Evolutionary conservation across 768 basidiomycete genomes (phyloP), one percentile per base, ranked within the genome.

Genomic region (Pleurotus djamor): DNA sequence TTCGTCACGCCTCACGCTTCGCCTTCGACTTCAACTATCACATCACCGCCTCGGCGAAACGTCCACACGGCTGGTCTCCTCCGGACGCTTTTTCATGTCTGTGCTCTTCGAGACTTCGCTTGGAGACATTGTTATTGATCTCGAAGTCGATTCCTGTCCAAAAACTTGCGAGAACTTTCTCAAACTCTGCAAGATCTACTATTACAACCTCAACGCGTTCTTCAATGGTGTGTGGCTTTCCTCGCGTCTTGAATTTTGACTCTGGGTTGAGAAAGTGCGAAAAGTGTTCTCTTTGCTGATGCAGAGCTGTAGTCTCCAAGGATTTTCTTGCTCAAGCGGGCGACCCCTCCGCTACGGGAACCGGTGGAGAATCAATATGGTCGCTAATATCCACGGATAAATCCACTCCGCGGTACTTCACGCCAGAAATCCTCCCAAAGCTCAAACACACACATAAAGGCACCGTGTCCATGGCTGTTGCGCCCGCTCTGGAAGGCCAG

Each of bases 401-500:
- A 33, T 61, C 72, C 9, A 69, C 79, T 5, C 76, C 86, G n/a
- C 87, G 95, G 32, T 96, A 97, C 73, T 96, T 96, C 68, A 70
- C 83, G n/a, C 95, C 95, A 0, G 91, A 94, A 69, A 80, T 95
- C 57, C 73, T 84, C 1, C 87, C 92, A 1, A 84, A 81, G 59
- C 80, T 98, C 60, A 98, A 98, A 72, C 97, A 99, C 69, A 79
- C 79, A 0, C 74, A 78, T 7, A 87, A 83, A 64, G 97, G 97
- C 16, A 98, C 94, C 0, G 91, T 99, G 13, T 98, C 95, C 0
- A 98, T 98, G 97, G 97, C 97, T 6, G 86, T 98, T 8, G 92
- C 96, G 2, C 94, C 94, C n/a, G 77, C 85, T 0, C 64, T 89
- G 10, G 87, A 85, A 52, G 85, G 81, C 3, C 76, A 83, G 49